A percentile compares a stretch with the other conserved stretches of the same genome.
phyloP scores from a whole-genome alignment of 768 basidiomycete genomes.

The Panaeolus papilionaceus region DNA sequence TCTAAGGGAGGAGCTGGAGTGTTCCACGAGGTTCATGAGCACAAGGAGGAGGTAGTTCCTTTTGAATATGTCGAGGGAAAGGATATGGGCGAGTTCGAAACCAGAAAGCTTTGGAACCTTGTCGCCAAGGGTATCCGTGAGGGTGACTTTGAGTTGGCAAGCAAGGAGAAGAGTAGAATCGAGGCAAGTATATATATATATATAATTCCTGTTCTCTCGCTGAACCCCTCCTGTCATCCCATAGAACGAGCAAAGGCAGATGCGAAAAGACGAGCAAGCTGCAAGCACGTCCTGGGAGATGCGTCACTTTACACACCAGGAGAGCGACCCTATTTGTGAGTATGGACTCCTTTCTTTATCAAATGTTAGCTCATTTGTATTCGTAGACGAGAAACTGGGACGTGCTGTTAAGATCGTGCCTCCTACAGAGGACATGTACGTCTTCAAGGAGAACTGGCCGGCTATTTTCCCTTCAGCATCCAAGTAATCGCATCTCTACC shows the following conservation, averaged over 20 bases:
- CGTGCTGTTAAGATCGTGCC: constrained; percentile 66
- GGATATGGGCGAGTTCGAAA: constrained; percentile 85
- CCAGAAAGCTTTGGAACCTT: constrained; percentile 79
- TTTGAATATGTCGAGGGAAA: constrained; percentile 54
- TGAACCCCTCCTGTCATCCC: constrained; percentile 7
- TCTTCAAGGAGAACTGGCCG: constrained; percentile 70
- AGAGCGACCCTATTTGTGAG: constrained; percentile 77
- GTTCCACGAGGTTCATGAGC: constrained; percentile 80
- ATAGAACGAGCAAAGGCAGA: constrained; percentile 92
- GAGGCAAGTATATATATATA: constrained; percentile 62
- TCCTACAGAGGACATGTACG: constrained; percentile 77
- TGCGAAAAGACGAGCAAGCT: constrained; percentile 80
- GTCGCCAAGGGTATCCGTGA: constrained; percentile 92
- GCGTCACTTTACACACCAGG: constrained; percentile 77
- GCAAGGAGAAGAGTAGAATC: constrained; percentile 86
- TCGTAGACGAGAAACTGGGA: constrained; percentile 70
- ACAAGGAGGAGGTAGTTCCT: constrained; percentile 74
- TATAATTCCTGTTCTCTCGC: neutral
- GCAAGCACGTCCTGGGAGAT: constrained; percentile 76
- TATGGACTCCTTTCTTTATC: constrained; percentile 21
- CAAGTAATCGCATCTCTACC: neutral
- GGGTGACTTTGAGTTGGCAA: constrained; percentile 92
- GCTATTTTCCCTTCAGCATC: constrained; percentile 19
- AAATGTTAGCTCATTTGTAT: constrained; percentile 8
- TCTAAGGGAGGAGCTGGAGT: constrained; percentile 47